These are phyloP conservation scores for Phlegmacium glaucopus DNA, from an alignment of 768 basidiomycete genomes.

Conservation along the genomic window DNA sequence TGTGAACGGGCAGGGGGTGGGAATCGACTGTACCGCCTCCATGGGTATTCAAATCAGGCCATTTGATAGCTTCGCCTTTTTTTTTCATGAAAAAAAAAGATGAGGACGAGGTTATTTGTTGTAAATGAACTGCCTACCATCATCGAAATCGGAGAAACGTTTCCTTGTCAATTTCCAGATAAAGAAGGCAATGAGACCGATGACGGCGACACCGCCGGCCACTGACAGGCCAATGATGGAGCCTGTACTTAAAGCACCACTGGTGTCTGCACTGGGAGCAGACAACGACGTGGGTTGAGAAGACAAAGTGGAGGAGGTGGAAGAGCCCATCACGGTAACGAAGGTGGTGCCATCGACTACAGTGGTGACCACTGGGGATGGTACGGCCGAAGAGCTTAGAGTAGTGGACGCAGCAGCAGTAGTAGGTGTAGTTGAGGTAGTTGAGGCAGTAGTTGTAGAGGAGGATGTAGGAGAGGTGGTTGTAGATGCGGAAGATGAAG, in stretches of 20 bases:
- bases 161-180: constrained; percentile 87
- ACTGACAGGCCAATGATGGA: constrained; percentile 81
- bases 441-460: not conserved
- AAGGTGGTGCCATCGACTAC: constrained; percentile 11
- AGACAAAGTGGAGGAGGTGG: constrained; percentile 8
- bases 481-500: not conserved
- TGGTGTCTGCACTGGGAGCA: constrained; percentile 16
- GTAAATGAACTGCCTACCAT: constrained; percentile 50
- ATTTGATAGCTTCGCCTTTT: constrained; percentile 81
- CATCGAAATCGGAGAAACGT: constrained; percentile 71
- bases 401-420: constrained; percentile 13
- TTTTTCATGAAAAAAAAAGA: constrained; percentile 4
- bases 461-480: not conserved
- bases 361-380: constrained; percentile 13
- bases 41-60: constrained; percentile 83
- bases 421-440: constrained; percentile 8
- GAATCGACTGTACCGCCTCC: constrained; percentile 39
- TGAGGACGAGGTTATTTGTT: constrained; percentile 4
- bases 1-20: constrained; percentile 65
- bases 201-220: constrained; percentile 71
- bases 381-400: constrained; percentile 9
- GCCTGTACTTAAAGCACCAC: constrained; percentile 52
- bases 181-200: constrained; percentile 72
- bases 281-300: constrained; percentile 23
- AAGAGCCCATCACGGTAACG: constrained; percentile 23